phyloP scores from a whole-genome alignment of 768 basidiomycete species.

The Leucocoprinus sp. region DNA sequence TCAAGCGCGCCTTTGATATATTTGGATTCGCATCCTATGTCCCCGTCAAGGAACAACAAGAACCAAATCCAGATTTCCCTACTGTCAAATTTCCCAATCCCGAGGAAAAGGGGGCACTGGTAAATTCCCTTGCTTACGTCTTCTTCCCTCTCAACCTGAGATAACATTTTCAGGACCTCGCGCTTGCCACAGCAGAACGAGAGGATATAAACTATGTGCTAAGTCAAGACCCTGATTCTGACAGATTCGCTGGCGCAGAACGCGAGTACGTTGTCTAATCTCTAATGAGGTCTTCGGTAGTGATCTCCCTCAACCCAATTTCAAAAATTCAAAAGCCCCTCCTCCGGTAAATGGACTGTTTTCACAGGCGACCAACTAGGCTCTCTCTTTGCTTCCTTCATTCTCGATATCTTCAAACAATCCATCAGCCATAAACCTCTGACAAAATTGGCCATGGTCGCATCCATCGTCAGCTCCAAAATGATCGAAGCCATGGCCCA shows the following conservation, averaged over 20 bases:
- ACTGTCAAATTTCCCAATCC: slow-evolving; percentile 86
- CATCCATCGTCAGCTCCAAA: slow-evolving; percentile 86
- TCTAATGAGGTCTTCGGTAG: slow-evolving; percentile 1
- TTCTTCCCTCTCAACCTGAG: not conserved
- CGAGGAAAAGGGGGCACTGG: slow-evolving; percentile 69
- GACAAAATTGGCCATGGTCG: slow-evolving; percentile 74
- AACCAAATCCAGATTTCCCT: slow-evolving; percentile 79
- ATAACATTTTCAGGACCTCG: slow-evolving; percentile 47
- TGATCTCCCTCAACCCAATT: slow-evolving; percentile 7
- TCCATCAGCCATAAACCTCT: slow-evolving; percentile 27
- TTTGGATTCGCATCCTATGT: slow-evolving; percentile 54
- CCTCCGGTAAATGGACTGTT: slow-evolving; percentile 50
- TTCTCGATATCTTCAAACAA: slow-evolving; percentile 33
- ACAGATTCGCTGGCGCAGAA: slow-evolving; percentile 75
- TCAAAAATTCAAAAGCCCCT: slow-evolving; percentile 20
- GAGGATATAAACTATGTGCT: slow-evolving; percentile 56
- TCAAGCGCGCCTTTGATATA: slow-evolving; percentile 43
- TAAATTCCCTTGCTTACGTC: slow-evolving; percentile 11
- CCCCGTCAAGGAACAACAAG: slow-evolving; percentile 56
- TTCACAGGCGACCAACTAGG: slow-evolving; percentile 89
- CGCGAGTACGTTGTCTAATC: slow-evolving; percentile 34
- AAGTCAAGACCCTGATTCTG: slow-evolving; percentile 87
- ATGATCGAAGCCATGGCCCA: slow-evolving; percentile 77
- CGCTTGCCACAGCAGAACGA: slow-evolving; percentile 51
- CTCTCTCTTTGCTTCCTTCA: slow-evolving; percentile 33